phyloP scores from a whole-genome alignment of 148 eudicot genomes.

The Cornus kousa region DNA sequence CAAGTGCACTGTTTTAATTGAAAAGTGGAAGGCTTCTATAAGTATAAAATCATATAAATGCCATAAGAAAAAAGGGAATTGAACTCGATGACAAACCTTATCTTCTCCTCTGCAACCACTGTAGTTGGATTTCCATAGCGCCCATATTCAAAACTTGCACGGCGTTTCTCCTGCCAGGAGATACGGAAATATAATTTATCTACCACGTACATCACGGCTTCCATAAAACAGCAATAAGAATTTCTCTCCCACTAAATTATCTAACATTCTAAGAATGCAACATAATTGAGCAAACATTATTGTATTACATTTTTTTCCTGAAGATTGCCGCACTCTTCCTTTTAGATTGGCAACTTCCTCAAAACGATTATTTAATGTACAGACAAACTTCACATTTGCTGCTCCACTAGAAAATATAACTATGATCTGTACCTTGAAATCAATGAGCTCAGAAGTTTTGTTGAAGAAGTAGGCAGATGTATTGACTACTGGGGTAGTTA shows the following conservation, averaged over 20 bases:
- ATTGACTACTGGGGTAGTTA: conserved; percentile 87
- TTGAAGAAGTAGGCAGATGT: conserved; percentile 95
- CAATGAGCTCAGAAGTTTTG: conserved; percentile 80
- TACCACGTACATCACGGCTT: neutral
- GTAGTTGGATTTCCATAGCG: conserved; percentile 89
- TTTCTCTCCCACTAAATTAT: neutral
- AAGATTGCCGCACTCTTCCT: neutral
- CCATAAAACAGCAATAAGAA: neutral
- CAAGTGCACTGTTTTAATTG: conserved; percentile 64
- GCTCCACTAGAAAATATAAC: neutral
- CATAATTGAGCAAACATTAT: neutral
- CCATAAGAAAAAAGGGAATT: conserved; percentile 5
- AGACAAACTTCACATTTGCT: neutral
- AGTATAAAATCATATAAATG: neutral
- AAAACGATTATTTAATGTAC: neutral
- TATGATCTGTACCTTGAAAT: conserved; percentile 64
- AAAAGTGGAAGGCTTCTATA: conserved; percentile 1
- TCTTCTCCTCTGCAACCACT: conserved; percentile 65
- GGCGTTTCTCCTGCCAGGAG: conserved; percentile 65
- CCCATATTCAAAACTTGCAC: conserved; percentile 79
- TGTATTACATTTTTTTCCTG: neutral
- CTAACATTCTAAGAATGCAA: no score
- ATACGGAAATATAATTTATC: neutral
- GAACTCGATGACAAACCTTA: conserved; percentile 44
- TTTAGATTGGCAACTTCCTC: neutral